A percentile compares a stretch with the other conserved stretches of the same genome.
These are phyloP conservation scores for Verbascum thapsus DNA, from an alignment of 257 asterid species.

Conservation along the genomic window DNA sequence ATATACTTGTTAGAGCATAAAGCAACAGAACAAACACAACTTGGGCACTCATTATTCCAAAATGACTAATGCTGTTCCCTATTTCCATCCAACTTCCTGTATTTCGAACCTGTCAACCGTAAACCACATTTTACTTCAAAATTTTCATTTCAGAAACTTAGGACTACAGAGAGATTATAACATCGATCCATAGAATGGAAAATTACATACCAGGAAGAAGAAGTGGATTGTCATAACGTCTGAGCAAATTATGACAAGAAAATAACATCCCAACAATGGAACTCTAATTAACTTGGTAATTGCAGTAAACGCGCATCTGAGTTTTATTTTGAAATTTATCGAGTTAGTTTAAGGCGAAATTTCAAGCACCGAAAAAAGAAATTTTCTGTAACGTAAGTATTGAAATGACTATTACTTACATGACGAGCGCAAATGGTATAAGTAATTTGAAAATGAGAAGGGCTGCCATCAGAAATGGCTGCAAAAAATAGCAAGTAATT, in stretches of 20 bases:
- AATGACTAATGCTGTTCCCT: conserved; percentile 97
- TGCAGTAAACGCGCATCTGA: conserved; percentile 89
- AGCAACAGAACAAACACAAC: conserved; percentile 91
- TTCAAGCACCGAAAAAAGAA: no score
- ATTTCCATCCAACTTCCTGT: conserved; percentile 99
- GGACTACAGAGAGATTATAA: background rate
- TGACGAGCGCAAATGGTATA: conserved; percentile 83
- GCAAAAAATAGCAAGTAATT: conserved; percentile 41
- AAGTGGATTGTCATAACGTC: conserved; percentile 96
- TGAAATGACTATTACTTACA: conserved; percentile 53
- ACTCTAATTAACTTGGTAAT: conserved; percentile 70
- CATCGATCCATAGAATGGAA: background rate
- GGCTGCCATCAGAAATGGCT: conserved; percentile 98
- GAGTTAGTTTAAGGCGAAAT: conserved; percentile 18
- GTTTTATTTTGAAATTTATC: conserved; percentile 15
- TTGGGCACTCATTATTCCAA: conserved; percentile 97
- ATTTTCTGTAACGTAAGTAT: background rate
- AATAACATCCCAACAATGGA: conserved; percentile 89
- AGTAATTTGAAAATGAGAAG: conserved; percentile 84
- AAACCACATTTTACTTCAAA: background rate
- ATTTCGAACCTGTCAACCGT: conserved; percentile 64
- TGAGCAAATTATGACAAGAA: conserved; percentile 87
- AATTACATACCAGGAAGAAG: conserved; percentile 82
- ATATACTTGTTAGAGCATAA: conserved; percentile 67
- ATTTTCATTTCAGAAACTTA: background rate